phyloP scores from a whole-genome alignment of 2,329 filamentous ascomycete genomes.

The Colletotrichum sublineola region DNA sequence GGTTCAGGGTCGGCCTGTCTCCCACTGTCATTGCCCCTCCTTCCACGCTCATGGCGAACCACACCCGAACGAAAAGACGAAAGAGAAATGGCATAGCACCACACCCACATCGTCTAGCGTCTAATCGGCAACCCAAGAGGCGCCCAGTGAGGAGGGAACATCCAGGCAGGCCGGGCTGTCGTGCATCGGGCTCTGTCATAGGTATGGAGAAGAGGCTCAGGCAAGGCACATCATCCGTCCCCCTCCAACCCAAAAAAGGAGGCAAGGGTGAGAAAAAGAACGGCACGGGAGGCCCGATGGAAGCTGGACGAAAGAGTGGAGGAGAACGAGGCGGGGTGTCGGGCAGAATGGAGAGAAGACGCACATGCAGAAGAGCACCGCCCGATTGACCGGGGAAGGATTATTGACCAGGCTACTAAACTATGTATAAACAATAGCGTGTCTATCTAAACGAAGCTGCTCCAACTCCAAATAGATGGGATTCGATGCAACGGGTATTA shows the following conservation, averaged over 20 bases:
- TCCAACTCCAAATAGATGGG: neutral
- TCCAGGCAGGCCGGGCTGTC: conserved; percentile 33
- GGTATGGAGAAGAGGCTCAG: neutral
- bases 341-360: neutral
- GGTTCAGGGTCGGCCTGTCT: neutral
- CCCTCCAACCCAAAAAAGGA: neutral
- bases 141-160: conserved; percentile 32
- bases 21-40: too few species aligned
- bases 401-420: neutral
- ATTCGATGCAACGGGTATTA: neutral
- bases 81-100: neutral
- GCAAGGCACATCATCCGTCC: neutral
- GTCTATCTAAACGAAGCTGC: neutral
- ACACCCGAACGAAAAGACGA: neutral
- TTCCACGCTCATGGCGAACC: neutral
- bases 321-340: conserved; percentile 1
- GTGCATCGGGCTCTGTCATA: conserved; percentile 6
- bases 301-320: conserved; percentile 30
- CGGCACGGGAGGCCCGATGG: conserved; percentile 26
- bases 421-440: neutral
- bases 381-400: conserved; percentile 3
- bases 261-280: neutral
- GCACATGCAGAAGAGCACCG: conserved; percentile 29
- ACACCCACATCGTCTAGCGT: neutral
- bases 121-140: conserved; percentile 6